Evolutionary conservation across 2,329 filamentous ascomycete genomes (phyloP), one percentile per base, ranked within the genome.

Genomic region (Exophiala sideris): DNA sequence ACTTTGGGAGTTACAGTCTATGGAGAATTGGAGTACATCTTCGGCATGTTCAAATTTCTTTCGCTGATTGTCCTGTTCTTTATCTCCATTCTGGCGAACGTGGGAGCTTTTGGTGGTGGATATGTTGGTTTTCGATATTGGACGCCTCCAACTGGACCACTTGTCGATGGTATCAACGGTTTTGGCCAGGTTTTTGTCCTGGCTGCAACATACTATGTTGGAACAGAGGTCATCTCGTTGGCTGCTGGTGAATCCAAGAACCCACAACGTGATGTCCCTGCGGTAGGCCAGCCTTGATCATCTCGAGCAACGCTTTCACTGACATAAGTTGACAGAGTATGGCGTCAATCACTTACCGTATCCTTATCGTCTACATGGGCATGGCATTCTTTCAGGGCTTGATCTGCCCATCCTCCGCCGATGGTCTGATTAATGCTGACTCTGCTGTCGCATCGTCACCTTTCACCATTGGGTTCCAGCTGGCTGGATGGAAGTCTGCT

Each of bases 41-140:
- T 74, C n/a, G 65, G 67, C 1, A 62, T 60, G 3, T 69, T 66
- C 65, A 73, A 72, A 51, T 57, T 73, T 0, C 53, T 69, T 11
- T 68, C 63, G 33, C 62, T 71, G 10, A 51, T 70, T 11, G 65
- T 65, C 36, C 64, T 65, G 12, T 71, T 68, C 47, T 50, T 72
- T 12, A 62, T 70, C 7, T 66, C 68, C 1, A 69, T 71, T 11
- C 60, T 71, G 1, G 54, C 70, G 21, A 68, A 70, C 38, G 69
- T 68, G 1, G 70, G 70, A 1, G 69, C 67, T 3, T 65, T 71
- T 16, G 68, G 69, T 20, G 66, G 65, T 18, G 64, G 67, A 16
- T 71, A 71, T 24, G 68, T 95, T 52, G 91, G 91, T 52, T 88
- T 82, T 34, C 78, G 76, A 52, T 90, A 84, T 73, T 96, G 90